phyloP scores from a whole-genome alignment of 2,329 filamentous ascomycete species.

The Arthrobotrys megalospora region DNA sequence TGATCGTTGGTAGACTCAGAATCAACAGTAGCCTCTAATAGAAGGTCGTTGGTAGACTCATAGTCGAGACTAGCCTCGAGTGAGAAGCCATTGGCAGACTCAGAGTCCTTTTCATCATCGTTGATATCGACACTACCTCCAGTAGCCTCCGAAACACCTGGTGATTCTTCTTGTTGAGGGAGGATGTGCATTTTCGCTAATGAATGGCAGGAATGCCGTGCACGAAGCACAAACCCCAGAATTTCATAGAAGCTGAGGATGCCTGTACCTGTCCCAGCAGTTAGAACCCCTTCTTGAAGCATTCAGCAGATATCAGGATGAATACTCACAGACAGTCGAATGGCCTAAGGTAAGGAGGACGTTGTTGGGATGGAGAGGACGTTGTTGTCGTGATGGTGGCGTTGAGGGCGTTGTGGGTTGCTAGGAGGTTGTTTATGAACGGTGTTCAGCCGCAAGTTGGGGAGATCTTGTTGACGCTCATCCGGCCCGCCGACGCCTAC shows the following conservation, averaged over 20 bases:
- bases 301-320: not conserved
- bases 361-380: not conserved
- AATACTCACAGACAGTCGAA: not conserved
- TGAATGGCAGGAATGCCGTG: not conserved
- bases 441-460: not conserved
- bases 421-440: slow-evolving; percentile 1
- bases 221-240: not conserved
- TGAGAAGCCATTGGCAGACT: too few species aligned
- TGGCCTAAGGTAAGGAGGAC: not conserved
- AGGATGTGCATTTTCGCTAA: not conserved
- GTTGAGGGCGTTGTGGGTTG: slow-evolving; percentile 3
- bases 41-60: too few species aligned
- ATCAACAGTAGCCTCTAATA: too few species aligned
- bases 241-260: slow-evolving; percentile 8
- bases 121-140: too few species aligned
- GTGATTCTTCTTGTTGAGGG: not conserved
- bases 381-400: not conserved
- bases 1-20: too few species aligned
- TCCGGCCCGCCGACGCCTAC: not conserved
- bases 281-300: not conserved
- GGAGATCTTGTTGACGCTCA: not conserved
- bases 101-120: too few species aligned
- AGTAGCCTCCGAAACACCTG: not conserved
- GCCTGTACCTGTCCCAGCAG: not conserved
- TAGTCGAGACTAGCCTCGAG: too few species aligned